These are phyloP conservation scores for Parascedosporium putredinis DNA, from an alignment of 2,329 filamentous ascomycete species.

Conservation along the genomic window DNA sequence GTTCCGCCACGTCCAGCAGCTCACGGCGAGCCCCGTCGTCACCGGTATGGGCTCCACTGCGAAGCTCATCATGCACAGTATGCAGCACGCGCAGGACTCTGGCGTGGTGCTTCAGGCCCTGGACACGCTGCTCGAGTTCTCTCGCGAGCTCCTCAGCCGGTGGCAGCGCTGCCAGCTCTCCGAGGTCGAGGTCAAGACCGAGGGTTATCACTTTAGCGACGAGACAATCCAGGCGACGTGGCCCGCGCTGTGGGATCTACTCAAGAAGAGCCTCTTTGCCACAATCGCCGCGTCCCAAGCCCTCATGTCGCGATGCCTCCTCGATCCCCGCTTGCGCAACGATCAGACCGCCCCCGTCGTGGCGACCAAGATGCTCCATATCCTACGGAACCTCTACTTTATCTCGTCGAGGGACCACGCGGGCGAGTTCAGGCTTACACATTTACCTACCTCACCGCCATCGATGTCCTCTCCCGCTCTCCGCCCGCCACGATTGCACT, in stretches of 20 bases:
- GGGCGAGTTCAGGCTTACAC: constrained; percentile 72
- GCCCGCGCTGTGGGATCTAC: constrained; percentile 61
- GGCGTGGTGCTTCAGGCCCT: constrained; percentile 36
- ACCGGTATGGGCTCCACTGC: constrained; percentile 58
- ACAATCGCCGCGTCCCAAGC: constrained; percentile 66
- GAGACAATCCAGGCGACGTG: constrained; percentile 58
- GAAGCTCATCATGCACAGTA: constrained; percentile 52
- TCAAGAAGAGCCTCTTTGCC: constrained; percentile 67
- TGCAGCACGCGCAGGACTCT: constrained; percentile 41
- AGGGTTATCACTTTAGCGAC: constrained; percentile 49
- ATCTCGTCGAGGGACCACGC: constrained; percentile 66
- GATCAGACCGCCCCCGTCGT: constrained; percentile 44
- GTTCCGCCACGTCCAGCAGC: constrained; percentile 45
- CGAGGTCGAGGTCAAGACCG: constrained; percentile 57
- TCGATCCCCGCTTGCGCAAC: constrained; percentile 34
- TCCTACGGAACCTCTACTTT: constrained; percentile 70
- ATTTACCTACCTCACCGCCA: constrained; percentile 71
- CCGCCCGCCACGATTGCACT: constrained; percentile 56
- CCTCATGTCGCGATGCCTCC: constrained; percentile 52
- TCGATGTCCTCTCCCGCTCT: constrained; percentile 71
- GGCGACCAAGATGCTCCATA: constrained; percentile 61
- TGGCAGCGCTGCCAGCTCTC: constrained; percentile 71
- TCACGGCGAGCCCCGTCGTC: constrained; percentile 52
- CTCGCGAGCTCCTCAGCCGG: constrained; percentile 52
- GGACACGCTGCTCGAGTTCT: constrained; percentile 58